Base-by-base conservation (phyloP, 2,329 filamentous ascomycete genomes). In the Beauveria pseudobassiana region DNA sequence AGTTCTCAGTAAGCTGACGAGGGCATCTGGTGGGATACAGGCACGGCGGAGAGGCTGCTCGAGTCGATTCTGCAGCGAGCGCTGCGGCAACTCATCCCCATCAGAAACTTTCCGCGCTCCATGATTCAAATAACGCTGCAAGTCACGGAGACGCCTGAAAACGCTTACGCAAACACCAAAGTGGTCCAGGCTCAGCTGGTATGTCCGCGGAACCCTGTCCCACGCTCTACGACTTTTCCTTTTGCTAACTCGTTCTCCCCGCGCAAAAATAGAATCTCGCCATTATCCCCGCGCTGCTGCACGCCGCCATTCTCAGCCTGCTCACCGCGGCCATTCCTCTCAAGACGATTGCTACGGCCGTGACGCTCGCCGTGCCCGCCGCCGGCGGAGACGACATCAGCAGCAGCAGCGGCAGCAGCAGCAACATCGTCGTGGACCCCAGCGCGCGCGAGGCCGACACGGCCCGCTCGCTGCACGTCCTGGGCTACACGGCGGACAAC, bases 41-140 rank as follows among this genome's bases (percentile, higher is more conserved):
- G 85, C 60, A 88, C 89, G 20, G 83, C 87, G 64, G 89, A 93
- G 75, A 84, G 91, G 68, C 91, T 96, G 74, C 84, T 96, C 26
- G 93, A 97, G 76, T 85, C 83, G 2, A 78, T 93, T 60, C 73
- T 96, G 63, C 85, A 91, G 72, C 82, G 84, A 57, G 87, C 89
- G 16, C 79, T 96, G 48, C 84, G 87, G 65, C 87, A 89, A 70
- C 81, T 93, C 63, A 85, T 96, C 66, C 83, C 92, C 61, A 82
- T 90, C 66, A 83, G 89, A 69, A 83, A 87, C 70, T 90, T 91
- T 67, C 91, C 91, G 9, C 84, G 91, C 56, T 88, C 85, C 55
- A 80, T 93, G 65, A 87, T 96, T 60, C 91, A 96, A 73, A 77
- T 96, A 65, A 90, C 89, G 12, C 80, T 96, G n/a, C 91, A 96